phyloP scores from a whole-genome alignment of 2,329 filamentous ascomycete species.

The Akanthomyces dipterigenus region DNA sequence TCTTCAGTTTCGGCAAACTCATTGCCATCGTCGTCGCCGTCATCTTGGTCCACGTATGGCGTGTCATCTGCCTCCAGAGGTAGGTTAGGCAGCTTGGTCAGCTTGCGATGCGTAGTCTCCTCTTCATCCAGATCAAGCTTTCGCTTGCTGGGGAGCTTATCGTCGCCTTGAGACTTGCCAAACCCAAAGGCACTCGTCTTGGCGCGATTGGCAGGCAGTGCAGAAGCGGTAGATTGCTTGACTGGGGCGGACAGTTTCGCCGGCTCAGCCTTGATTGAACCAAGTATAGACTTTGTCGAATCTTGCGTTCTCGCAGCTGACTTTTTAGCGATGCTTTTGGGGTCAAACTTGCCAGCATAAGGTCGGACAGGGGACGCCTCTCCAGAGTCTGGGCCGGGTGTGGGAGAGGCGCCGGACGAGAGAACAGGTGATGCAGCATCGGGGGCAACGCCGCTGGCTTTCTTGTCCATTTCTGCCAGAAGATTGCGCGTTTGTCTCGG shows the following conservation, averaged over 20 bases:
- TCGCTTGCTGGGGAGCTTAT: conserved; percentile 60
- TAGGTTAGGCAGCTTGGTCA: conserved; percentile 81
- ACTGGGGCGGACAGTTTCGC: conserved; percentile 26
- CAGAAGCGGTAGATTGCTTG: conserved; percentile 37
- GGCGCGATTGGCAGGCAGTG: conserved; percentile 59
- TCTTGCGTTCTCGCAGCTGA: conserved; percentile 53
- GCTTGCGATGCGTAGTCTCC: conserved; percentile 76
- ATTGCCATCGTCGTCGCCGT: conserved; percentile 67
- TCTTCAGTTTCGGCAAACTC: conserved; percentile 80
- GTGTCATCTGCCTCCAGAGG: conserved; percentile 58
- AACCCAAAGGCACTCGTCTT: conserved; percentile 84
- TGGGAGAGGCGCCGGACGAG: conserved; percentile 44
- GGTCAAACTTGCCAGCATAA: conserved; percentile 77
- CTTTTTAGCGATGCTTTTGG: conserved; percentile 80
- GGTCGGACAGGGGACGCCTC: conserved; percentile 46
- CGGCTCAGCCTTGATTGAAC: conserved; percentile 36
- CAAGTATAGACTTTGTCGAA: conserved; percentile 42
- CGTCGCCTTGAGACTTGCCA: conserved; percentile 57
- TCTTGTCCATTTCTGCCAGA: conserved; percentile 67
- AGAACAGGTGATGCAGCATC: conserved; percentile 42
- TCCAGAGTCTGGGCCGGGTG: conserved; percentile 34
- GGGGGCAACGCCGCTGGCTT: conserved; percentile 41
- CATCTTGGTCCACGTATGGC: conserved; percentile 56
- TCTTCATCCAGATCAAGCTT: conserved; percentile 85
- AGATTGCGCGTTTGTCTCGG: conserved; percentile 60